A percentile compares a stretch with the other conserved stretches of the same genome.
These are phyloP conservation scores for Powellomyces hirtus DNA, from an alignment of 192 early-diverging fungal species.

Conservation along the genomic window DNA sequence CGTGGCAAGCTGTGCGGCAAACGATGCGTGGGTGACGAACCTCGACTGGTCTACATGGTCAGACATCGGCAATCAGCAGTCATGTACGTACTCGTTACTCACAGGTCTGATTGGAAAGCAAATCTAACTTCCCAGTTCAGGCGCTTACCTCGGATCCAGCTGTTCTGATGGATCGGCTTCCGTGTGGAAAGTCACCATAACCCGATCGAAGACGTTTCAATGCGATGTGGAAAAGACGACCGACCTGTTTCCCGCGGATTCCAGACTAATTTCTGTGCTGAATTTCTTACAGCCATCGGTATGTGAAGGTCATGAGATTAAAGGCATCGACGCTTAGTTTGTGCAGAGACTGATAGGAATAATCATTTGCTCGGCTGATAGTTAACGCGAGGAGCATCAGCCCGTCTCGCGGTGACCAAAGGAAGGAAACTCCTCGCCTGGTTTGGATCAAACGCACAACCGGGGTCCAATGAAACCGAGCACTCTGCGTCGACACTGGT, in stretches of 20 bases:
- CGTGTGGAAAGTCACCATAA: conserved; percentile 8
- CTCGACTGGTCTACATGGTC: conserved; percentile 18
- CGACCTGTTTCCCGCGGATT: background rate
- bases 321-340: too few species aligned
- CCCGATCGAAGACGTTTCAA: background rate
- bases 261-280: background rate
- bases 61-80: too few species aligned
- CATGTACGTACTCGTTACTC: too few species aligned
- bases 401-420: background rate
- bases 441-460: background rate
- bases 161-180: conserved; percentile 14
- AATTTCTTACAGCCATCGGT: conserved; percentile 3
- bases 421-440: background rate
- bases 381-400: background rate
- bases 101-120: too few species aligned
- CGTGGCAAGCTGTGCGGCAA: background rate
- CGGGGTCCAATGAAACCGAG: background rate
- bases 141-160: conserved; percentile 7
- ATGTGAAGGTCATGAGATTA: too few species aligned
- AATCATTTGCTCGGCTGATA: background rate
- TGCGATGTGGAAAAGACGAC: background rate
- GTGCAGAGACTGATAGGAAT: too few species aligned
- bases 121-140: too few species aligned
- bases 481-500: too few species aligned
- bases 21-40: conserved; percentile 4